Evolutionary conservation across 2,329 filamentous ascomycete species (phyloP).

Genomic region (Neopestalotiopsis rosae): DNA sequence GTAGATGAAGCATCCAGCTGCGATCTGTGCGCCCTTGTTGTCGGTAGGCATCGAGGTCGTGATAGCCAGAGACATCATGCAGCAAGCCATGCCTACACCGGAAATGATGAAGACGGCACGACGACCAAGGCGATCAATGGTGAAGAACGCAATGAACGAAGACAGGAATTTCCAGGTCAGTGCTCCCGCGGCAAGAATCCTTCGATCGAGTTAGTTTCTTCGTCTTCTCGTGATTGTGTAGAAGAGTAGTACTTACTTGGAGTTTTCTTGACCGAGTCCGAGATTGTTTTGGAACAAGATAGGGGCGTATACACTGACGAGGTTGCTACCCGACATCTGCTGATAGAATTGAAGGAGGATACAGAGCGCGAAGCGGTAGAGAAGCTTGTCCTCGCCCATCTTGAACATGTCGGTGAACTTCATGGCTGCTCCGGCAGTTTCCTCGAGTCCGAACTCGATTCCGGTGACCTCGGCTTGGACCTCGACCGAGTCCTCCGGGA

Average conservation of each 20-base stretch:
- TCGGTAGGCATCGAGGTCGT: constrained; percentile 52
- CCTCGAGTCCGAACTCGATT: constrained; percentile 54
- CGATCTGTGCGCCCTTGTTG: constrained; percentile 53
- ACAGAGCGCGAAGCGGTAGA: constrained; percentile 56
- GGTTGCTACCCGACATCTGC: constrained; percentile 54
- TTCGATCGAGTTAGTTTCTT: too few relatives aligned
- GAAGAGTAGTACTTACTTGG: constrained; percentile 31
- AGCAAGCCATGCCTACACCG: constrained; percentile 56
- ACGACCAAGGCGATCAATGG: constrained; percentile 56
- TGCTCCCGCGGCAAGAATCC: constrained; percentile 50
- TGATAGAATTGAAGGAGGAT: constrained; percentile 56
- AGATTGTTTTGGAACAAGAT: constrained; percentile 48
- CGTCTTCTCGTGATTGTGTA: too few relatives aligned
- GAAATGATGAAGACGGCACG: constrained; percentile 57
- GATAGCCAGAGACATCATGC: constrained; percentile 59
- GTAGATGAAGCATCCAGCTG: constrained; percentile 61
- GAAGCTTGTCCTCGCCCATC: constrained; percentile 54
- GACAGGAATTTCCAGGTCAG: constrained; percentile 53
- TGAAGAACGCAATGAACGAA: constrained; percentile 54
- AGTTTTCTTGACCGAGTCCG: constrained; percentile 38
- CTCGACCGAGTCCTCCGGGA: constrained; percentile 28
- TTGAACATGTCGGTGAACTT: constrained; percentile 50
- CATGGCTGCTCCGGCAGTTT: constrained; percentile 40
- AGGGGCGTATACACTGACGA: constrained; percentile 52
- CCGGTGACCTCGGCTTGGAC: constrained; percentile 47